Evolutionary conservation across 2,329 filamentous ascomycete species (phyloP).

Genomic region (Talaromyces sp.): DNA sequence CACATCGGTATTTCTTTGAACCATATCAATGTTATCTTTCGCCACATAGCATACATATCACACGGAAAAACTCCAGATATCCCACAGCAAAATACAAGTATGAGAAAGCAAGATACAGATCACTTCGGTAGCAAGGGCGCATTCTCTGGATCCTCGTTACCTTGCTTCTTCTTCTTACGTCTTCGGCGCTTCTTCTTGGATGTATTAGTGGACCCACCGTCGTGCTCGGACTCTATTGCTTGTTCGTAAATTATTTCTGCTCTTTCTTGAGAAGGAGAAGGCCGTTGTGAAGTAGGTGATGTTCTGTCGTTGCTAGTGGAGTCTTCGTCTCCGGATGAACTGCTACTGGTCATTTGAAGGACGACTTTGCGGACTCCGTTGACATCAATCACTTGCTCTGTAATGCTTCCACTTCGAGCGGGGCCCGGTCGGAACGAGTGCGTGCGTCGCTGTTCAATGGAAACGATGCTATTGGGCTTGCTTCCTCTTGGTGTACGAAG

Average conservation of each 20-base stretch:
- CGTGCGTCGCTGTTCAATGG: constrained; percentile 27
- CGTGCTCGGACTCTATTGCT: constrained; percentile 10
- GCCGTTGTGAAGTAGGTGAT: background rate
- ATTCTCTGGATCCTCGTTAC: constrained; percentile 18
- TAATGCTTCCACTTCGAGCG: constrained; percentile 72
- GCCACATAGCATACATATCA: background rate
- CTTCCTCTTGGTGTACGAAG: constrained; percentile 3
- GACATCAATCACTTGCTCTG: constrained; percentile 71
- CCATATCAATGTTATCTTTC: background rate
- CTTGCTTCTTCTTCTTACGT: constrained; percentile 24
- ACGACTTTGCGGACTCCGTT: constrained; percentile 74
- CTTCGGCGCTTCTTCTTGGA: constrained; percentile 29
- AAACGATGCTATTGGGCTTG: constrained; percentile 27
- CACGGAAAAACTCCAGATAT: background rate
- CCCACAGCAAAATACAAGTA: background rate
- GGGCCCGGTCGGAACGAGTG: constrained; percentile 44
- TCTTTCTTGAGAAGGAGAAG: background rate
- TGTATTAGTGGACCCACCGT: background rate
- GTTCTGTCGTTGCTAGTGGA: background rate
- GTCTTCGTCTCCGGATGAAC: constrained; percentile 34
- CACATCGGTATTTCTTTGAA: background rate
- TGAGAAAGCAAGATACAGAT: background rate
- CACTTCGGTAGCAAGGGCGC: constrained; percentile 23
- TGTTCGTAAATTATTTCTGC: background rate
- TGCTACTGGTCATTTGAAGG: constrained; percentile 63